Conservation (phyloP, 129 eudicot genomes). For the Flaveria trinervia region DNA sequence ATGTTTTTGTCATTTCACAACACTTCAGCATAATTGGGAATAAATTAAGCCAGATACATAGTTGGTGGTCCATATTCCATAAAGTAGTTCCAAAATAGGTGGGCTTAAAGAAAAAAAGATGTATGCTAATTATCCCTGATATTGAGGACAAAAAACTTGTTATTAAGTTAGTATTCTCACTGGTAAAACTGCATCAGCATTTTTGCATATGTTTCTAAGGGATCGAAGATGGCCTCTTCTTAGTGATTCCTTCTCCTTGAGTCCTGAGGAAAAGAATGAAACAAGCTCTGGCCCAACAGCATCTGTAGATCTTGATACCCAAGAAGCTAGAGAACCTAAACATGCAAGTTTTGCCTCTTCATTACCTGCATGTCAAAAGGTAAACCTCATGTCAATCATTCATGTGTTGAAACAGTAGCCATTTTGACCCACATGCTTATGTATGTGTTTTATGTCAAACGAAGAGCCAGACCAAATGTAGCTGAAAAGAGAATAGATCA, state of each 20-base stretch:
- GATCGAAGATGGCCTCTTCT: constrained; percentile 93
- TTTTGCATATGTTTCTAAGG: constrained; percentile 60
- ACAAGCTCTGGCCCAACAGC: constrained; percentile 62
- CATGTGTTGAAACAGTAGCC: constrained; percentile 2
- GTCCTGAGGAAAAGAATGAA: constrained; percentile 71
- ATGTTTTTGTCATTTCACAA: background rate
- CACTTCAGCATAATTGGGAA: background rate
- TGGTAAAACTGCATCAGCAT: constrained; percentile 66
- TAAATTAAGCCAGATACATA: background rate
- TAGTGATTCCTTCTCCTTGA: constrained; percentile 88
- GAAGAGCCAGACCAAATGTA: background rate
- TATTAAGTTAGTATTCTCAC: constrained; percentile 45
- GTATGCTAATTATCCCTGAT: background rate
- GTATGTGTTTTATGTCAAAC: constrained; percentile 13
- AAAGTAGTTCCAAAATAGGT: background rate
- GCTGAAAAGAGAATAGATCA: background rate
- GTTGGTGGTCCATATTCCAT: background rate
- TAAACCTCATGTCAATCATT: constrained; percentile 15
- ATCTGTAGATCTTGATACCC: constrained; percentile 75
- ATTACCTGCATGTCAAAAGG: constrained; percentile 61
- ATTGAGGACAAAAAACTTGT: background rate
- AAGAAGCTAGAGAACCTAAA: constrained; percentile 70
- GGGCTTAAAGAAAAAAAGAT: background rate
- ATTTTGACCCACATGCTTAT: background rate
- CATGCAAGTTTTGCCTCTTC: constrained; percentile 93